A percentile compares a stretch with the other conserved stretches of the same genome.
phyloP scores from a whole-genome alignment of 2,329 filamentous ascomycete genomes.

The Esteya vermicola region DNA sequence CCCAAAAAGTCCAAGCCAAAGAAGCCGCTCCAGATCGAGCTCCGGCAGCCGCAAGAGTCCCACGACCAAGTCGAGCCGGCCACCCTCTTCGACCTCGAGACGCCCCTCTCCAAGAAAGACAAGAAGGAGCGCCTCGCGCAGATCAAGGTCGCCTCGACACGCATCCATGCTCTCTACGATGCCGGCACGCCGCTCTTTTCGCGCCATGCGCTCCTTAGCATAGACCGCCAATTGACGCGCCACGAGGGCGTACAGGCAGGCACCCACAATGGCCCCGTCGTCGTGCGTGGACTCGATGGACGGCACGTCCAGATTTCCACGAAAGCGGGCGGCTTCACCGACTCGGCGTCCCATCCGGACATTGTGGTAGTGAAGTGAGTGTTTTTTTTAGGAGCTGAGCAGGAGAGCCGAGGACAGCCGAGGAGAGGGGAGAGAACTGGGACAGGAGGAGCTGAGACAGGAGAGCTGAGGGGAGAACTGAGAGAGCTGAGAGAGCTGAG shows the following conservation, averaged over 20 bases:
- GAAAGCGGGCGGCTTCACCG: slow-evolving; percentile 1
- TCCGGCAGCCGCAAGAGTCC: too few species aligned
- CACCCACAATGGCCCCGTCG: slow-evolving; percentile 1
- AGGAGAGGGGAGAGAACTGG: too few species aligned
- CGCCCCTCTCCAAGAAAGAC: too few species aligned
- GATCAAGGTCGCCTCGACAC: slow-evolving; percentile 5
- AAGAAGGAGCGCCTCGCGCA: slow-evolving; percentile 3
- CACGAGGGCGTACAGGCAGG: slow-evolving; percentile 6
- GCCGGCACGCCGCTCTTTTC: slow-evolving; percentile 9
- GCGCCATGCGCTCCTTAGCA: slow-evolving; percentile 4
- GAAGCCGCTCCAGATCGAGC: too few species aligned
- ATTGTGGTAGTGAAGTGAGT: slow-evolving; percentile 9
- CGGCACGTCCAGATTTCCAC: slow-evolving; percentile 4
- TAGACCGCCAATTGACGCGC: slow-evolving; percentile 7
- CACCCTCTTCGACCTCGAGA: too few species aligned
- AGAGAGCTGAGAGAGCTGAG: too few species aligned
- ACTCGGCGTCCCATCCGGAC: slow-evolving; percentile 6
- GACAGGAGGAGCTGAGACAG: too few species aligned
- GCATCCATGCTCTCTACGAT: slow-evolving; percentile 7
- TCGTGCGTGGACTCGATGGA: slow-evolving; percentile 8
- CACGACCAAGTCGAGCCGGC: too few species aligned
- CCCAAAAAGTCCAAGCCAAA: too few species aligned
- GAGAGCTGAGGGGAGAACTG: too few species aligned
- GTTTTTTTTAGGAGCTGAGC: too few species aligned
- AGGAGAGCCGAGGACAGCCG: too few species aligned